Evolutionary conservation across 2,329 filamentous ascomycete species (phyloP), one percentile per base, ranked within the genome.

Genomic region (Tolypocladium cylindrosporum): DNA sequence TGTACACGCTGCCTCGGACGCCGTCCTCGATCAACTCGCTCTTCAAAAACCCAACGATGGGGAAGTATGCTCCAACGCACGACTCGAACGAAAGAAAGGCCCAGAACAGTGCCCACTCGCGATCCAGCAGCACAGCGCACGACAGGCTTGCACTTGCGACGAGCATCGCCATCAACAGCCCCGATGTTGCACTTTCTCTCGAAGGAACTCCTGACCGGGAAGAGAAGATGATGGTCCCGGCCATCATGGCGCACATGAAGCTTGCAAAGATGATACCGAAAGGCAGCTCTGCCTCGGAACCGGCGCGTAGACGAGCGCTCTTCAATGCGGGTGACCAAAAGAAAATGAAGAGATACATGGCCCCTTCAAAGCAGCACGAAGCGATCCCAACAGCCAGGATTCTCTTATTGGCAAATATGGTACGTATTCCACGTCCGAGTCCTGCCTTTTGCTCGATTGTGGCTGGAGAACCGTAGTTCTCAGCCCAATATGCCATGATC

Each of bases 321-420:
- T 73, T 78, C n/a, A 86, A 69, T 3, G 80, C 77, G 1, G 80
- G 78, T 0, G 81, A 79, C 78, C 82, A 85, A 71, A 83, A 84
- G 68, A 84, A 85, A 58, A 86, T 79, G 64, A 85, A 85, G 13
- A 86, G 73, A 64, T 85, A 85, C 74, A 85, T 81, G 36, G 80
- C 77, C 24, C 81, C 81, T 68, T 86, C 83, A 63, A 85, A 84
- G 65, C 83, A 77, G 59, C 77, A 82, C 4, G 80, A 79, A 3
- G 77, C 75, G 48, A 84, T 67, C 2, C 74, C 76, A 5, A 86
- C 70, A 2, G 78, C 73, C 21, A 82, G 65, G 55, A 85, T 77
- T 3, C 77, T 60, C 37, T 54, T 55, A 40, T 61, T 55, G 14
- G 24, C 40, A 1, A 64, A 24, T 7, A 60, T 36, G 16, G 34